Evolutionary conservation across 2,329 filamentous ascomycete species (phyloP), one percentile per base, ranked within the genome.

Genomic region (Diaporthe vaccinii): DNA sequence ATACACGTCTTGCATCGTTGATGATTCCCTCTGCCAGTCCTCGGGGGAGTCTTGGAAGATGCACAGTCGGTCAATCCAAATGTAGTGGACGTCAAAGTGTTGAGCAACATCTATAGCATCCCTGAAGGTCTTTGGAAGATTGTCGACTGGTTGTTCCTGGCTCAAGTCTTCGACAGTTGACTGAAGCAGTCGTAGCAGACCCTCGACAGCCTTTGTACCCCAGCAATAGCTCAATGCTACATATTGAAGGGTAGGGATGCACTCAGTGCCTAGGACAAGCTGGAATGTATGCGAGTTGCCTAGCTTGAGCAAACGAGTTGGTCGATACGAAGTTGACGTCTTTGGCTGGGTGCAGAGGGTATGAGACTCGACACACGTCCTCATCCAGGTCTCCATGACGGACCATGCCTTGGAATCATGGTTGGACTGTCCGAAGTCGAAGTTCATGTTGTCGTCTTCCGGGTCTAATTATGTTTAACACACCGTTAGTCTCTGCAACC

Each of bases 211-310:
- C n/a, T 49, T 22, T 25, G n/a, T 34, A 31, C 67, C 67, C 67
- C 67, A 70, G 20, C 67, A 55, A 41, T 57, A 15, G 46, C 67
- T 55, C 31, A 70, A 34, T n/a, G 67, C 49, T 39, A 22, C 34
- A 17, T 55, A 57, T 28, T 31, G 49, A 25, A 53, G n/a, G 49
- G 49, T 28, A 14, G n/a, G 15, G n/a, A n/a, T 10, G 28, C 49
- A 28, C 22, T 53, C 22, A 4, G 49, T 28, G 1, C 49, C 49
- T 25, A 28, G 49, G n/a, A 53, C 49, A 53, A 53, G n/a, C 2
- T 10, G 49, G n/a, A 53, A 53, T 53, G 49, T 25, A 28, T 53
- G n/a, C 15, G 49, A 1, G 25, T 14, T 53, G n/a, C 25, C 49
- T 4, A 53, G 22, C 49, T 53, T 53, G n/a, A 53, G 49, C n/a